phyloP scores from a whole-genome alignment of 2,329 filamentous ascomycete genomes.

The Alternaria triticina region DNA sequence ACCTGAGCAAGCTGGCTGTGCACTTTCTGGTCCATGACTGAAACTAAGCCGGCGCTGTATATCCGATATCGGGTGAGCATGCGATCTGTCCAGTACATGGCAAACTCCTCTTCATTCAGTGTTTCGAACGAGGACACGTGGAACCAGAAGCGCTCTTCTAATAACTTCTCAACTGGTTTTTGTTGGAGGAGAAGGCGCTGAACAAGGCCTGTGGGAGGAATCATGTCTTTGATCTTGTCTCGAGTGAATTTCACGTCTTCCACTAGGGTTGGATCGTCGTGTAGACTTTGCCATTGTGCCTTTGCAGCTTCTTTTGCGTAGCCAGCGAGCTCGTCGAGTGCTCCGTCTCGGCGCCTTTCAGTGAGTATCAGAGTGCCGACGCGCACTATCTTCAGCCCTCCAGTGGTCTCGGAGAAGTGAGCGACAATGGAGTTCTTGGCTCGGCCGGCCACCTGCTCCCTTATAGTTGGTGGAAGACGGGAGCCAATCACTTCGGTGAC shows the following conservation, averaged over 20 bases:
- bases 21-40: slow-evolving; percentile 39
- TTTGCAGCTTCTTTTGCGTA: slow-evolving; percentile 27
- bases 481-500: slow-evolving; percentile 18
- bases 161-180: slow-evolving; percentile 22
- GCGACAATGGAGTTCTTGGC: slow-evolving; percentile 19
- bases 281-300: slow-evolving; percentile 31
- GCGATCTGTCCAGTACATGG: slow-evolving; percentile 42
- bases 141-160: slow-evolving; percentile 34
- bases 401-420: background rate
- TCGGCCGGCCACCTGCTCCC: slow-evolving; percentile 9
- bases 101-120: slow-evolving; percentile 37
- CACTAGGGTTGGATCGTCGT: slow-evolving; percentile 16
- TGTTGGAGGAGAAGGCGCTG: slow-evolving; percentile 24
- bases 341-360: slow-evolving; percentile 5
- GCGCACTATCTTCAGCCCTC: slow-evolving; percentile 5
- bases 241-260: slow-evolving; percentile 32
- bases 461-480: slow-evolving; percentile 17
- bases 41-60: slow-evolving; percentile 33
- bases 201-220: slow-evolving; percentile 13
- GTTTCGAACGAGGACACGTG: slow-evolving; percentile 35
- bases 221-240: slow-evolving; percentile 16
- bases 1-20: slow-evolving; percentile 43
- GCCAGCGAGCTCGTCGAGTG: slow-evolving; percentile 20
- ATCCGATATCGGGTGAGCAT: slow-evolving; percentile 31
- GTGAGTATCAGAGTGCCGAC: slow-evolving; percentile 30